A percentile compares a stretch with the other conserved stretches of the same genome.
phyloP scores from a whole-genome alignment of 495 filamentous ascomycete genomes.

The Astrocystis sublimbata region DNA sequence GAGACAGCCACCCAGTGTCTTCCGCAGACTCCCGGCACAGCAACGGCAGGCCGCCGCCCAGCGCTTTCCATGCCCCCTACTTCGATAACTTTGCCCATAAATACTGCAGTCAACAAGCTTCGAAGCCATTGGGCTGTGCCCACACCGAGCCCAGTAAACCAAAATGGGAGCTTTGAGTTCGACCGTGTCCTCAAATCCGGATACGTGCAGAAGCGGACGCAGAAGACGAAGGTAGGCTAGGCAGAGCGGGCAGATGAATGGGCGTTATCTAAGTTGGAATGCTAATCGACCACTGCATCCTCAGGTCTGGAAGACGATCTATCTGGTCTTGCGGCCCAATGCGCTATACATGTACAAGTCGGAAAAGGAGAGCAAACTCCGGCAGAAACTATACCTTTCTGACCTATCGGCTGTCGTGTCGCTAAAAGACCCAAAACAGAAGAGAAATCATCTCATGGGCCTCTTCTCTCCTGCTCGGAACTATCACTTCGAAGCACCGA shows the following conservation, averaged over 20 bases:
- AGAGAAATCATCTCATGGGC: conserved; percentile 79
- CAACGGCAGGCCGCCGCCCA: conserved; percentile 24
- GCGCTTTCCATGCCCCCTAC: conserved; percentile 23
- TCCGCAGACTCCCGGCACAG: conserved; percentile 18
- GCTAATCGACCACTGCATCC: conserved; percentile 37
- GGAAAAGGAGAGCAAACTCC: conserved; percentile 82
- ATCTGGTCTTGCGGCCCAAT: conserved; percentile 89
- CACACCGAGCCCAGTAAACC: conserved; percentile 68
- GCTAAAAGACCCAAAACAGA: conserved; percentile 83
- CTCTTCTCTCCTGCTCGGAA: conserved; percentile 91
- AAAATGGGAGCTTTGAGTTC: conserved; percentile 93
- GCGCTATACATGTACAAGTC: conserved; percentile 95
- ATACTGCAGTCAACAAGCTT: conserved; percentile 42
- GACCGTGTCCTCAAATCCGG: conserved; percentile 90
- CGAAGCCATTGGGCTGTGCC: conserved; percentile 59
- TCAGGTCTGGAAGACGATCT: conserved; percentile 84
- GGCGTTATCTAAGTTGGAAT: neutral
- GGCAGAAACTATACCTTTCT: conserved; percentile 81
- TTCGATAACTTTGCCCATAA: conserved; percentile 29
- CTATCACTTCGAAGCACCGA: conserved; percentile 80
- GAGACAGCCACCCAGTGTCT: conserved; percentile 26
- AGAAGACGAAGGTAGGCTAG: conserved; percentile 86
- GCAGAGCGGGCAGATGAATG: neutral
- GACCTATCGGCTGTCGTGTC: conserved; percentile 89
- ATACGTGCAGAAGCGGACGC: conserved; percentile 79